Evolutionary conservation across 202 grass and related monocot species (phyloP), one percentile per base, ranked within the genome.

Genomic region (Setaria viridis): DNA sequence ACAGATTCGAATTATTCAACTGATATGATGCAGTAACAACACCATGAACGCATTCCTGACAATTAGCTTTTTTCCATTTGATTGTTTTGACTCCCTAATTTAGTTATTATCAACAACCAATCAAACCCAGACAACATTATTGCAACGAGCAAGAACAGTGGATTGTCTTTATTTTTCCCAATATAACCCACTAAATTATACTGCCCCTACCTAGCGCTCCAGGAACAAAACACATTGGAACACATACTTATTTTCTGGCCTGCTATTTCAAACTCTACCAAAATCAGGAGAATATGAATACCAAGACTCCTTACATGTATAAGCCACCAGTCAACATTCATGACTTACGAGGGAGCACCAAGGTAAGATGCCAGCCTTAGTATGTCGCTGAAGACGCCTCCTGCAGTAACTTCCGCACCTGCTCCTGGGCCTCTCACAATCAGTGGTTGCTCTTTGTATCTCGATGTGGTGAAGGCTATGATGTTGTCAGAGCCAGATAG

Each of bases 401-500:
- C 96, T 2, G 96, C 96, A 7, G 96, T 98, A 16, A 98, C 96
- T 67, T 98, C 96, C 4, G 96, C 93, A 0, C 95, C 95, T 17
- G 95, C 95, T 0, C 95, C 95, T 0, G 95, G 93, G 4, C 95
- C 93, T 34, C 95, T 93, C 15, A 98, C 91, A 0, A 98, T 95
- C 63, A 98, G 82, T 0, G 96, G 91, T 20, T 95, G 96, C 8
- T 94, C 70, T 84, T 88, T 95, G 90, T 98, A 98, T 42, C 96
- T 84, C 11, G 93, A 86, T 50, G 96, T 98, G 51, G 91, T 98
- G 76, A 95, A 98, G 10, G 96, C 96, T 47, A 98, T 95, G 69
- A 98, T 95, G 80, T 95, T 94, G 76, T 98, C 96, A 0, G 96
- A 98, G 60, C 93, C 96, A 8, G 91, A 94, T 48, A 98, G 82